Percentiles rank a stretch among this genome's conserved stretches.
Evolutionary conservation across 441 rosid genomes (phyloP).

Genomic region (Gossypium armourianum): DNA sequence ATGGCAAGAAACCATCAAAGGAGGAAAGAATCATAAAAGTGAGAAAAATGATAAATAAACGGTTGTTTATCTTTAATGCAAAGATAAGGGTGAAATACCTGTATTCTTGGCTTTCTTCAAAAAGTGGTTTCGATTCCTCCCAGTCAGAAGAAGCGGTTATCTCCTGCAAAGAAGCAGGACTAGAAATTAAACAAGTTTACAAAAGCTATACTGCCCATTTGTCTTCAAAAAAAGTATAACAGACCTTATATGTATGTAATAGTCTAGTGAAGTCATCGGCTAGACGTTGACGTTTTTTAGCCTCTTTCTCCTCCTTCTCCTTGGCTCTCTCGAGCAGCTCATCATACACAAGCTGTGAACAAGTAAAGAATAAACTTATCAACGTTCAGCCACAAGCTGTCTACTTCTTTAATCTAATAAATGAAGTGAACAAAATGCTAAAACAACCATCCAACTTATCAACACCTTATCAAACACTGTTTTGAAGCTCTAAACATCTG

Average conservation of each 20-base stretch:
- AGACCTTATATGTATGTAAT: slow-evolving; percentile 59
- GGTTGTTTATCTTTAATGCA: not conserved
- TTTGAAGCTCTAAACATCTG: not conserved
- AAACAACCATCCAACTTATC: not conserved
- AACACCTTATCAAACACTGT: not conserved
- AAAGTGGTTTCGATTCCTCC: slow-evolving; percentile 62
- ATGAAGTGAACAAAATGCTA: not conserved
- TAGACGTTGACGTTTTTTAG: slow-evolving; percentile 73
- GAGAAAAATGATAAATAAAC: slow-evolving; percentile 5
- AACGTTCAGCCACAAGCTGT: not conserved
- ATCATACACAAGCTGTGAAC: slow-evolving; percentile 64
- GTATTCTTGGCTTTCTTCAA: slow-evolving; percentile 78
- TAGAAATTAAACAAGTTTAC: slow-evolving; percentile 7
- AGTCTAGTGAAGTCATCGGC: slow-evolving; percentile 71
- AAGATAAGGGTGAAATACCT: slow-evolving; percentile 30
- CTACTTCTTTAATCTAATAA: not conserved
- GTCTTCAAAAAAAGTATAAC: not conserved
- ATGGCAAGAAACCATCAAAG: slow-evolving; percentile 2
- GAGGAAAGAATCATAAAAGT: not conserved
- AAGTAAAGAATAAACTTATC: slow-evolving; percentile 7
- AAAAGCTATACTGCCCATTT: not conserved
- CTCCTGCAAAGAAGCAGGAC: slow-evolving; percentile 41
- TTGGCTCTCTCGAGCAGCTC: slow-evolving; percentile 71
- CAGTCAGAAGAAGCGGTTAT: slow-evolving; percentile 58
- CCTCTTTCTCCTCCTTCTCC: slow-evolving; percentile 96